phyloP scores from a whole-genome alignment of 148 eudicot genomes.

The Selenicereus undatus region DNA sequence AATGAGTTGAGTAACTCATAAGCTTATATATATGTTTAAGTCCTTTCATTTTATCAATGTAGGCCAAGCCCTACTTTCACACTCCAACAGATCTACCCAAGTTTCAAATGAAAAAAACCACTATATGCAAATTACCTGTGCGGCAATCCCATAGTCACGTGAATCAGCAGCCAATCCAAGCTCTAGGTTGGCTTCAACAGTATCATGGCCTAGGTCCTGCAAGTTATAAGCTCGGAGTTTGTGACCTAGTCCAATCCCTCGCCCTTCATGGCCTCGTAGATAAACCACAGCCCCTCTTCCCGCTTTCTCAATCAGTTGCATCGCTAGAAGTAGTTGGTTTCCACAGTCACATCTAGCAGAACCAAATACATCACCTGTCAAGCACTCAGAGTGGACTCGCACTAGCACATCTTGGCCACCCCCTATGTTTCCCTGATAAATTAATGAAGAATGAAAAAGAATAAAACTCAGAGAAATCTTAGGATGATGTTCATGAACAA shows the following conservation, averaged over 20 bases:
- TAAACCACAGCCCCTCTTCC: constrained; percentile 81
- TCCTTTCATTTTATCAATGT: too few relatives aligned
- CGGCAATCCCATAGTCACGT: constrained; percentile 93
- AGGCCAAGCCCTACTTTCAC: too few relatives aligned
- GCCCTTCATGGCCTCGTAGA: constrained; percentile 89
- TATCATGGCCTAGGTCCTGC: constrained; percentile 92
- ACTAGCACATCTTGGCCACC: constrained; percentile 81
- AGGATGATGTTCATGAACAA: neutral
- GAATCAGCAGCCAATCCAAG: constrained; percentile 92
- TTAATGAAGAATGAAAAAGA: neutral
- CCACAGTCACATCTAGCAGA: constrained; percentile 95
- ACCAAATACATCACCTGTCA: constrained; percentile 94
- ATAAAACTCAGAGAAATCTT: neutral
- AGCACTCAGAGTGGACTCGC: constrained; percentile 92
- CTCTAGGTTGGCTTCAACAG: constrained; percentile 89
- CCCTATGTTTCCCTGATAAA: constrained; percentile 64
- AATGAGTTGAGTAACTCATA: too few relatives aligned
- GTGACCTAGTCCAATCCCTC: constrained; percentile 95
- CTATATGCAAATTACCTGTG: constrained; percentile 47
- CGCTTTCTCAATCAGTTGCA: constrained; percentile 69
- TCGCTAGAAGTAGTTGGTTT: constrained; percentile 67
- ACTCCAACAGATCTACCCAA: too few relatives aligned
- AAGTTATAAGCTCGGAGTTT: constrained; percentile 84
- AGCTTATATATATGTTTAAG: too few relatives aligned
- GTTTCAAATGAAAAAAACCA: neutral